Evolutionary conservation across 441 rosid genomes (phyloP).

Genomic region (Populus hybrid): DNA sequence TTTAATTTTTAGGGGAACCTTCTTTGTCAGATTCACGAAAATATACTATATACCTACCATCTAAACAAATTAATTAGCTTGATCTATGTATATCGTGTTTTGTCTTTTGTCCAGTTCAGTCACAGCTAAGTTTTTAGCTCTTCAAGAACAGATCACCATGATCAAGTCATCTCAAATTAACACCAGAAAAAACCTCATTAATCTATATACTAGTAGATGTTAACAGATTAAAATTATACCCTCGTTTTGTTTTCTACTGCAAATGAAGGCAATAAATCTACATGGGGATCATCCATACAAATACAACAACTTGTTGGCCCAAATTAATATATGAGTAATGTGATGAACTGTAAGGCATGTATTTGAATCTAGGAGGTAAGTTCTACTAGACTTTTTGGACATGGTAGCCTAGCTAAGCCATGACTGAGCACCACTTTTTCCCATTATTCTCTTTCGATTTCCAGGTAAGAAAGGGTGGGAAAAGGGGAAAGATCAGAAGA

Average conservation of each 20-base stretch:
- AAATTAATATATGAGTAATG: background rate
- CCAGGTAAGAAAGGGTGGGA: background rate
- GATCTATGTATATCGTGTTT: background rate
- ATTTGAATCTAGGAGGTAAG: background rate
- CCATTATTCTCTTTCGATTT: background rate
- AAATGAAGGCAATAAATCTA: background rate
- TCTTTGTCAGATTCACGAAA: conserved; percentile 4
- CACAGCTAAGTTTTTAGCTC: conserved; percentile 4
- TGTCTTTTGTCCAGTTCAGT: background rate
- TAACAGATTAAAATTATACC: background rate
- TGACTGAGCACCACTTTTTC: background rate
- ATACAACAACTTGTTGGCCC: background rate
- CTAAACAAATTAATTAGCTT: background rate
- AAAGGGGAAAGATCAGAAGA: background rate
- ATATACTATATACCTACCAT: background rate
- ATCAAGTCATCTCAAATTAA: background rate
- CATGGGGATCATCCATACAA: background rate
- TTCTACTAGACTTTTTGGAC: background rate
- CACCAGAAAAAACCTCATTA: background rate
- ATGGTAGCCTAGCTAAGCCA: background rate
- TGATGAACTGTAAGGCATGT: background rate
- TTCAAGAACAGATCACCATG: background rate
- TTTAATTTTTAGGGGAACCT: background rate
- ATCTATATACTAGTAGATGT: background rate
- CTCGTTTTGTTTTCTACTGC: background rate